Percentiles rank a stretch among this genome's conserved stretches.
These are phyloP conservation scores for Spergularia azorica DNA, from an alignment of 179 eudicot species.

Conservation along the genomic window DNA sequence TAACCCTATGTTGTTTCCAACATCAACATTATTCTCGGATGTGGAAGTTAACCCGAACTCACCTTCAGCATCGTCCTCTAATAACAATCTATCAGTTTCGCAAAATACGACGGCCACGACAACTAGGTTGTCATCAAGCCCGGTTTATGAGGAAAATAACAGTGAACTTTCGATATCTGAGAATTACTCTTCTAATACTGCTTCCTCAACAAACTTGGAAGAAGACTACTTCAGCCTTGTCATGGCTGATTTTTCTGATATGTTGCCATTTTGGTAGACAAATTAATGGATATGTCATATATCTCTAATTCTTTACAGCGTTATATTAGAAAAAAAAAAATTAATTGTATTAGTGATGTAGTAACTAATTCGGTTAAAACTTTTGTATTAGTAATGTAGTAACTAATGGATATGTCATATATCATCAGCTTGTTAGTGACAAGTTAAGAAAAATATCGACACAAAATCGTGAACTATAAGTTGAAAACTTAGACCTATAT, in stretches of 20 bases:
- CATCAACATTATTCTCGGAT: not conserved
- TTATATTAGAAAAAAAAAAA: too few relatives aligned
- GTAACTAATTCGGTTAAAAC: too few relatives aligned
- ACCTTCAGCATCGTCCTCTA: not conserved
- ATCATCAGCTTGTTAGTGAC: too few relatives aligned
- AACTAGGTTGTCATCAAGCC: not conserved
- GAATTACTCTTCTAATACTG: not conserved
- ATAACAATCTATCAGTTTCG: not conserved
- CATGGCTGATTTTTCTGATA: not conserved
- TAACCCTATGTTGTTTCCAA: constrained; percentile 12
- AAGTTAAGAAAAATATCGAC: too few relatives aligned
- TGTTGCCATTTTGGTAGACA: not conserved
- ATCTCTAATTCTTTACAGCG: too few relatives aligned
- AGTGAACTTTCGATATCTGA: constrained; percentile 23
- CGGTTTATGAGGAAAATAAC: constrained; percentile 35
- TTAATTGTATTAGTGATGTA: too few relatives aligned
- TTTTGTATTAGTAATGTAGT: too few relatives aligned
- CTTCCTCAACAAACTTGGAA: not conserved
- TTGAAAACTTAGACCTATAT: too few relatives aligned
- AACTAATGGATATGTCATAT: too few relatives aligned
- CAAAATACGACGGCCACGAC: constrained; percentile 18
- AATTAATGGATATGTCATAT: not conserved
- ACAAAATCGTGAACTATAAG: too few relatives aligned
- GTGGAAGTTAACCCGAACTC: constrained; percentile 13
- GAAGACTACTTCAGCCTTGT: not conserved